These are phyloP conservation scores for Amphicarpaea edgeworthii DNA, from an alignment of 306 rosid genomes.

Conservation along the genomic window DNA sequence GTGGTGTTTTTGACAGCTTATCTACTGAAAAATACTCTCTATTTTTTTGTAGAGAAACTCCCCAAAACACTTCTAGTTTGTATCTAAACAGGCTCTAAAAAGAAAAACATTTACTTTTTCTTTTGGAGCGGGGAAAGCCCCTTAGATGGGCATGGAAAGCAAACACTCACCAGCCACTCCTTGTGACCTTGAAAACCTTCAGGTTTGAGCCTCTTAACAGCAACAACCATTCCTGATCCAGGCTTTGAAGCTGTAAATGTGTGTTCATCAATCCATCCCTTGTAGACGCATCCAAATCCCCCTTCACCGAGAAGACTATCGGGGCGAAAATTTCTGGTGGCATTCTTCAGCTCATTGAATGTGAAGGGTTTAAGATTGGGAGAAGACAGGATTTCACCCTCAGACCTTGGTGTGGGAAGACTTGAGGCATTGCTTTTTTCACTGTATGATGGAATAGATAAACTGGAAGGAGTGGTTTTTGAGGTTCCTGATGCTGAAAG, in stretches of 20 bases:
- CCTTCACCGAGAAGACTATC: conserved; percentile 98
- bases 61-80: too few relatives aligned
- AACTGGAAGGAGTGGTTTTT: conserved; percentile 57
- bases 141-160: background rate
- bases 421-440: conserved; percentile 61
- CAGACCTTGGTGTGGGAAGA: conserved; percentile 83
- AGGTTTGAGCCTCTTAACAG: conserved; percentile 91
- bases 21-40: too few relatives aligned
- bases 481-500: conserved; percentile 54
- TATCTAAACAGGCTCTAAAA: too few relatives aligned
- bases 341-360: conserved; percentile 82
- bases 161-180: conserved; percentile 91
- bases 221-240: conserved; percentile 90
- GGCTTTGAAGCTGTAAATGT: conserved; percentile 70
- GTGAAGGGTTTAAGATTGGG: conserved; percentile 77
- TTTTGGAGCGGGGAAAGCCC: background rate
- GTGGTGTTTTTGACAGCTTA: too few relatives aligned
- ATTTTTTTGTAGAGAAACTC: too few relatives aligned
- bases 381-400: conserved; percentile 89
- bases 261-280: conserved; percentile 91
- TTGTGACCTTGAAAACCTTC: conserved; percentile 95
- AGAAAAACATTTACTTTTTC: conserved; percentile 4
- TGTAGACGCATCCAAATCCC: conserved; percentile 91
- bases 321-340: conserved; percentile 81
- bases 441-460: conserved; percentile 59